Conservation (phyloP, 352 stramenopile genomes). For the Pelagophyceae sp. region DNA sequence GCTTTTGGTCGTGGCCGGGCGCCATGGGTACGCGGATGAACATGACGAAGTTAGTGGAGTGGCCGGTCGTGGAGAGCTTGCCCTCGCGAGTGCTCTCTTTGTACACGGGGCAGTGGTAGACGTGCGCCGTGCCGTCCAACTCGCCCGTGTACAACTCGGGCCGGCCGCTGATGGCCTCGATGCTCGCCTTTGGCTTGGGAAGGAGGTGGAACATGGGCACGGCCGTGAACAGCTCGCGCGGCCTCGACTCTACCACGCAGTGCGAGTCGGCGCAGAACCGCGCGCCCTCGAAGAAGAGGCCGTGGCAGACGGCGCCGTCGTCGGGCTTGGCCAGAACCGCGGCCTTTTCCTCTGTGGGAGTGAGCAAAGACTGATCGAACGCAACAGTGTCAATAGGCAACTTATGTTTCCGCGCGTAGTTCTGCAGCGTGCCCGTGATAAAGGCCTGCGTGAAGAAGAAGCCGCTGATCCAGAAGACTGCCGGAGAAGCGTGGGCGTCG, state of each 20-base stretch:
- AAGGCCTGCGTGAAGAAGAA: slow-evolving; percentile 90
- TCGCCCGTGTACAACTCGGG: slow-evolving; percentile 61
- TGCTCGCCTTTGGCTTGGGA: slow-evolving; percentile 62
- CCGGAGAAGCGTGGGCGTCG: slow-evolving; percentile 54
- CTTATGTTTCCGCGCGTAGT: slow-evolving; percentile 76
- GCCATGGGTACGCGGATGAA: slow-evolving; percentile 79
- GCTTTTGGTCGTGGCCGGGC: slow-evolving; percentile 69
- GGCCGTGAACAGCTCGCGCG: slow-evolving; percentile 66
- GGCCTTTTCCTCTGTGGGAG: slow-evolving; percentile 38
- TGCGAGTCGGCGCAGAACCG: slow-evolving; percentile 59
- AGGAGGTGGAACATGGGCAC: slow-evolving; percentile 69
- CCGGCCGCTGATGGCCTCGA: slow-evolving; percentile 64
- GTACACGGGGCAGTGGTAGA: slow-evolving; percentile 81
- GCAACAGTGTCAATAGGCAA: slow-evolving; percentile 71
- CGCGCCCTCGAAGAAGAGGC: slow-evolving; percentile 78
- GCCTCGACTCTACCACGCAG: slow-evolving; percentile 65
- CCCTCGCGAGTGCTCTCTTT: slow-evolving; percentile 73
- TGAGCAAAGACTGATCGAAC: slow-evolving; percentile 71
- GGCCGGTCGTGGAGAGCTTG: slow-evolving; percentile 79
- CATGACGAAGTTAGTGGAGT: slow-evolving; percentile 92
- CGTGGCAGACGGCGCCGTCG: slow-evolving; percentile 73
- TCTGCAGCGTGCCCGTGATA: slow-evolving; percentile 82
- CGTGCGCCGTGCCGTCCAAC: slow-evolving; percentile 66
- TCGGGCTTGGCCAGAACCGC: slow-evolving; percentile 46
- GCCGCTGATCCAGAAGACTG: slow-evolving; percentile 80